Base-by-base conservation (phyloP, 1,139 yeast genomes). In the Geotrichum reessii region DNA sequence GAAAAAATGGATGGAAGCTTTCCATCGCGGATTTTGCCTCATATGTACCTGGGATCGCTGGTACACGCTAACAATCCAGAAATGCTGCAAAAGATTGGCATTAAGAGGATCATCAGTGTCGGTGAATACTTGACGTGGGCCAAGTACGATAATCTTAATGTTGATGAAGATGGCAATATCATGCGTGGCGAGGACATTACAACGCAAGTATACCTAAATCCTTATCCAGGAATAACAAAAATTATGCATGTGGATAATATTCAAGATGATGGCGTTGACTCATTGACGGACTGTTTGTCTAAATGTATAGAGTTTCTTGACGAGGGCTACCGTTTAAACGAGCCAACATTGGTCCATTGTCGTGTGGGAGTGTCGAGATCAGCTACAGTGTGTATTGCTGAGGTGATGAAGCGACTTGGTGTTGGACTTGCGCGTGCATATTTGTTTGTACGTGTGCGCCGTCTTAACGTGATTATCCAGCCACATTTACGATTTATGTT, bases 281-380 rank as follows among this genome's bases (percentile, higher is more conserved):
- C 81, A 12, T 67, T 80, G 50, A 71, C 77, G 9, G 66, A 66
- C 37, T 71, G 75, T 2, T 70, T 80, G 46, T 71, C 75, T 48
- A 69, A 72, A 50, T 78, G 81, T 51, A 66, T 80, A 51, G 71
- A 73, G 11, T 79, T 78, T 62, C 68, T 79, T 46, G 80, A 77
- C 51, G 76, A 72, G 42, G 77, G 78, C 17, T 71, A 69, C 62
- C 65, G 69, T 33, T 63, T 67, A 1, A 64, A 66, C 33, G 81
- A 78, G 50, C 82, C 78, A 47, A 85, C 89, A 0, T 74, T 91
- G 58, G 90, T 89, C 19, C 97, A 91, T 70, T 91, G 97, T 69
- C 85, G 90, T 67, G 95, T 88, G 58, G 97, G 97, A 0, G 97
- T 91, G 3, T 88, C 96, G 0, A 76, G 97, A 58, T 86, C 95